Percentiles rank a stretch among this genome's conserved stretches.
phyloP scores from a whole-genome alignment of 169 alveolate species.

The Plasmodium reichenowi region DNA sequence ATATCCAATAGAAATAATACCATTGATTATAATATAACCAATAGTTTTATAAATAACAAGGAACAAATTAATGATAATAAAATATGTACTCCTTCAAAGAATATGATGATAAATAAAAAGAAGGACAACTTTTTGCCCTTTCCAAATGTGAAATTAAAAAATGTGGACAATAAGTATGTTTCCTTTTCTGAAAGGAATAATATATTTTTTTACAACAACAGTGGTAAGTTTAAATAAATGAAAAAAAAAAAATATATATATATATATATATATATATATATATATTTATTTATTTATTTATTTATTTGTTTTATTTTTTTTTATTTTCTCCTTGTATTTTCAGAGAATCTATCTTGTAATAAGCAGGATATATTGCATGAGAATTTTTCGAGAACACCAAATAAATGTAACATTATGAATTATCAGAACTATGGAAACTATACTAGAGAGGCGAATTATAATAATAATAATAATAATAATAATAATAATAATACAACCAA shows the following conservation, averaged over 20 bases:
- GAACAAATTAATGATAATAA: conserved; percentile 12
- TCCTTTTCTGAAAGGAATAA: conserved; percentile 39
- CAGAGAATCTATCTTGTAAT: background rate
- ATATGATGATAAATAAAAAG: conserved; percentile 1
- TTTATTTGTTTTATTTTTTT: background rate
- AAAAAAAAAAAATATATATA: background rate
- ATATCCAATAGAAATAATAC: background rate
- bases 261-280: background rate
- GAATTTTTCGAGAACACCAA: background rate
- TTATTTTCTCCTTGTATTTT: background rate
- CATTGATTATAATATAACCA: conserved; percentile 29
- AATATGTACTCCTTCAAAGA: conserved; percentile 12
- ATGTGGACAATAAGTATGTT: conserved; percentile 16
- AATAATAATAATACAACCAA: conserved; percentile 18
- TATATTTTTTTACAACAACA: conserved; percentile 28
- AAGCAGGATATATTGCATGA: background rate
- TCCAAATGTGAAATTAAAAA: conserved; percentile 25
- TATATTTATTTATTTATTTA: background rate
- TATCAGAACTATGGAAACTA: background rate
- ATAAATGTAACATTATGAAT: background rate
- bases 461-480: conserved; percentile 32
- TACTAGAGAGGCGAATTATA: background rate
- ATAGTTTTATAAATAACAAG: conserved; percentile 26
- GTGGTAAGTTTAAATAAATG: background rate
- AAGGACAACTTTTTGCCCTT: background rate